Evolutionary conservation across 2,329 filamentous ascomycete genomes (phyloP), one percentile per base, ranked within the genome.

Genomic region (Parastagonospora nodorum): DNA sequence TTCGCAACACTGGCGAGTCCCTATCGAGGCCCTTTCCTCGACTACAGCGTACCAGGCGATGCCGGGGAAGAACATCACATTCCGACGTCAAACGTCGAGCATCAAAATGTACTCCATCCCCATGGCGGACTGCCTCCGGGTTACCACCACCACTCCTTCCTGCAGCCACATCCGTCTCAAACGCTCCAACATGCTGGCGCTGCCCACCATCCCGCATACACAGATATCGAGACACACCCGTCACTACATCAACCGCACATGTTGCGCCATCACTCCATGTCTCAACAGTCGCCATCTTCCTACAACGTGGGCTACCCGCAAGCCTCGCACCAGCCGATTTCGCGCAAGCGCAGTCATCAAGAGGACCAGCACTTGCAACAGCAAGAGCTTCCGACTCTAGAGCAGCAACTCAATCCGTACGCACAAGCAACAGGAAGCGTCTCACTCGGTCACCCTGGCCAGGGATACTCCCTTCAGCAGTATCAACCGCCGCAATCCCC

Each of bases 1-100:
- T 69, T 77, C 68, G 77, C 77, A 77, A 78, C 70, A 69, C 76
- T 80, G 76, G 77, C 77, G 75, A 75, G 76, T 70, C 64, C 70
- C 67, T 70, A 75, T 71, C 72, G 76, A 72, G 75, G 75, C 66
- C 75, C 72, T 63, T 72, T 71, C 69, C 76, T 78, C 73, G 74
- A 77, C 71, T 77, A 78, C 67, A 68, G 57, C 73, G 70, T 73
- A 64, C 71, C 71, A 72, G 74, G 71, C 64, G 71, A 76, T 64
- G 64, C 74, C 66, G 73, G 72, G 67, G 73, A 75, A 67, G 71
- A 74, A 63, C 62, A 65, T 58, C 63, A 72, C 50, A 69, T 72
- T 65, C 71, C 67, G 58, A 70, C 70, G 55, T 74, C 72, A 72
- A 74, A 73, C 67, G 70, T 74, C 68, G 72, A 75, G 61, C 68